A percentile compares a stretch with the other conserved stretches of the same genome.
Evolutionary conservation across 2,329 filamentous ascomycete species (phyloP).

Genomic region (Ophiostoma ips): DNA sequence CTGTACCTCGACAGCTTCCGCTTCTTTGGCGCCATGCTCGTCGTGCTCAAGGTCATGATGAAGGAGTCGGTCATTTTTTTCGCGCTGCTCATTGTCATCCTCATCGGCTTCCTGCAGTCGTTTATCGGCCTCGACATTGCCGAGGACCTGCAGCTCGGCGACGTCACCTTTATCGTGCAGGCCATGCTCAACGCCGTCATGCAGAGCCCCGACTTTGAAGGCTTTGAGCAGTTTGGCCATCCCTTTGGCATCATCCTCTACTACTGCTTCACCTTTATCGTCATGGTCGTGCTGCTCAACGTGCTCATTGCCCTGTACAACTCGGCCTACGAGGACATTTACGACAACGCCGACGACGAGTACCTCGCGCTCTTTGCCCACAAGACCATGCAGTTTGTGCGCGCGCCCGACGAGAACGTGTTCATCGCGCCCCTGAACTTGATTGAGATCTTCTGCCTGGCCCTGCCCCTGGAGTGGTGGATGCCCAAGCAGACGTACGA

Average conservation of each 20-base stretch:
- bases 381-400: conserved; percentile 93
- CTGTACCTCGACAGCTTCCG: conserved; percentile 87
- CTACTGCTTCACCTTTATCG: conserved; percentile 93
- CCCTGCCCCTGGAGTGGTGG: conserved; percentile 91
- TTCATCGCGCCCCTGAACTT: conserved; percentile 95
- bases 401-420: conserved; percentile 94
- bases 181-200: conserved; percentile 84
- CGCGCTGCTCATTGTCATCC: conserved; percentile 69
- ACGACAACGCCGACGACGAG: conserved; percentile 85
- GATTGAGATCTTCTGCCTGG: conserved; percentile 68
- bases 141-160: conserved; percentile 54
- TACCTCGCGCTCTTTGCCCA: conserved; percentile 87
- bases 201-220: conserved; percentile 77
- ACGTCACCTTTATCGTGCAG: conserved; percentile 61
- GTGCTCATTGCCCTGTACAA: conserved; percentile 97
- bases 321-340: conserved; percentile 89
- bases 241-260: conserved; percentile 93
- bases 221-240: conserved; percentile 80
- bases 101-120: conserved; percentile 79
- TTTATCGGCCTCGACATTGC: conserved; percentile 85
- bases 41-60: conserved; percentile 92
- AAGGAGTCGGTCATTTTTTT: conserved; percentile 94
- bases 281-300: conserved; percentile 77
- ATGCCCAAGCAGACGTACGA: conserved; percentile 61
- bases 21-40: conserved; percentile 97